A percentile compares a stretch with the other conserved stretches of the same genome.
Evolutionary conservation across 2,329 filamentous ascomycete genomes (phyloP).

Genomic region (Nothopassalora personata): DNA sequence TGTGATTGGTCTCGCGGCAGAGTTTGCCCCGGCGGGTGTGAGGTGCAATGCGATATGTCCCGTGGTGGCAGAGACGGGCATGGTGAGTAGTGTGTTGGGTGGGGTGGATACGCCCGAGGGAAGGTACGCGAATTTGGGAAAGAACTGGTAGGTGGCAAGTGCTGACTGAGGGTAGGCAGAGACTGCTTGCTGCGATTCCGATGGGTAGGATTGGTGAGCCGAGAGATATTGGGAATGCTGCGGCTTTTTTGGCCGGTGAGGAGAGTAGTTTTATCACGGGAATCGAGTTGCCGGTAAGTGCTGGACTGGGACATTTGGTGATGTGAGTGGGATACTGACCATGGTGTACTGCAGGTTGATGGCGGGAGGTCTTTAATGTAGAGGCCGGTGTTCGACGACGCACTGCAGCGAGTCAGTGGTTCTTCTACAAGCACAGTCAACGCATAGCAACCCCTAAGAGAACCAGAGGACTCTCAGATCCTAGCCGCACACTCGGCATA

Average conservation of each 20-base stretch:
- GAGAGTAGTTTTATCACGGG: constrained; percentile 27
- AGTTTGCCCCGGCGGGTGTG: constrained; percentile 23
- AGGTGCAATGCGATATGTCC: constrained; percentile 27
- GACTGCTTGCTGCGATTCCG: constrained; percentile 18
- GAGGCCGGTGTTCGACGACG: neutral
- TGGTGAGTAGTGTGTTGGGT: constrained; percentile 24
- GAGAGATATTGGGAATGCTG: constrained; percentile 26
- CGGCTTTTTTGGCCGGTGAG: constrained; percentile 27
- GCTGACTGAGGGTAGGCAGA: neutral
- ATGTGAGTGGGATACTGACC: neutral
- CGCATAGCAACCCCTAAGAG: too few species aligned
- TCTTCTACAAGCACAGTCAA: too few species aligned
- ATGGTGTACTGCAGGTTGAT: neutral
- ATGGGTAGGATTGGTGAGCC: constrained; percentile 24
- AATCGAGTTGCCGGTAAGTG: constrained; percentile 9
- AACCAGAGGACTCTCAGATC: too few species aligned
- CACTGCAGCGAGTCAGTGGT: too few species aligned
- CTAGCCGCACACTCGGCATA: too few species aligned
- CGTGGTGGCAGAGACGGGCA: constrained; percentile 27
- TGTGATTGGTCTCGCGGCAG: constrained; percentile 22
- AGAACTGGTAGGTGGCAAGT: too few species aligned
- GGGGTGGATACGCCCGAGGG: constrained; percentile 18
- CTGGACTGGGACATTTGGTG: neutral
- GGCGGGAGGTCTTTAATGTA: neutral
- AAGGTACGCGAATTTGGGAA: neutral